Evolutionary conservation across 2,329 filamentous ascomycete genomes (phyloP).

Genomic region (Diplodia scrobiculata): DNA sequence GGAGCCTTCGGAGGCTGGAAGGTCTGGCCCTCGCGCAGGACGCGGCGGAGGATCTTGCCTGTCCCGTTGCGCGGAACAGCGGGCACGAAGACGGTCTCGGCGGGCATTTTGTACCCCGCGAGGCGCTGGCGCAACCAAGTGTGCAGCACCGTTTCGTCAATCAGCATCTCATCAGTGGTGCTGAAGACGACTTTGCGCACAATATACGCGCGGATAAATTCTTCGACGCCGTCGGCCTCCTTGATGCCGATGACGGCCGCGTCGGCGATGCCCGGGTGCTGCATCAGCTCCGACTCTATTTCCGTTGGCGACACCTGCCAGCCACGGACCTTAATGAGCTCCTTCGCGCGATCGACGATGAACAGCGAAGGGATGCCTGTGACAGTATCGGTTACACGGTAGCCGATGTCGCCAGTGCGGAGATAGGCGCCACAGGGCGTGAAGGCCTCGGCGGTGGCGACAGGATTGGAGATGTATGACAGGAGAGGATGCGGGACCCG

Average conservation of each 20-base stretch:
- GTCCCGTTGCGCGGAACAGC: conserved; percentile 21
- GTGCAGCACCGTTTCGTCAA: neutral
- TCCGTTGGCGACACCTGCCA: conserved; percentile 55
- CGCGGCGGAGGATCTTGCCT: conserved; percentile 26
- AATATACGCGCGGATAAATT: conserved; percentile 43
- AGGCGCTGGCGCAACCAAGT: conserved; percentile 17
- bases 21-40: conserved; percentile 10
- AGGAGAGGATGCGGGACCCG: conserved; percentile 19
- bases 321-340: conserved; percentile 55
- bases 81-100: conserved; percentile 10
- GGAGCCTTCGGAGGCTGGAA: neutral
- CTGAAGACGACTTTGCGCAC: conserved; percentile 34
- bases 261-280: conserved; percentile 47
- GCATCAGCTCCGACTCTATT: conserved; percentile 51
- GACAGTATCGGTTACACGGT: conserved; percentile 1
- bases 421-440: conserved; percentile 31
- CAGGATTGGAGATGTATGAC: conserved; percentile 23
- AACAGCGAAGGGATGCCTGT: conserved; percentile 33
- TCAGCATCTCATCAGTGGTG: neutral
- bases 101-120: conserved; percentile 26
- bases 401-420: conserved; percentile 30
- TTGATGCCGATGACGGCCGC: conserved; percentile 46
- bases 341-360: conserved; percentile 47
- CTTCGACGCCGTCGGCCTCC: conserved; percentile 35
- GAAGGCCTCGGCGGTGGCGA: conserved; percentile 31